Evolutionary conservation across 2,329 filamentous ascomycete genomes (phyloP).

Genomic region (Talaromyces sp.): DNA sequence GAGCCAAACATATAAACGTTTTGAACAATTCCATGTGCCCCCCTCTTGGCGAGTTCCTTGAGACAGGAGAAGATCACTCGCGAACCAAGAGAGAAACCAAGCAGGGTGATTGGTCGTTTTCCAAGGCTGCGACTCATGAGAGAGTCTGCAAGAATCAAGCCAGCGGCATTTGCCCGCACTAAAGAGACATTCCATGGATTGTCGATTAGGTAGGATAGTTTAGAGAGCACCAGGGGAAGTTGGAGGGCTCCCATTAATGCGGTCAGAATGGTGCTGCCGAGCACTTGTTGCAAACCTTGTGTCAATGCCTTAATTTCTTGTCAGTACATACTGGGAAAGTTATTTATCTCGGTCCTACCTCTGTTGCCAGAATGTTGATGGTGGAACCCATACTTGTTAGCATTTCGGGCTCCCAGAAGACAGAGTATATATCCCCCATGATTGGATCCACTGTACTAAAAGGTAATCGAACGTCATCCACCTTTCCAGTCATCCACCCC

Average conservation of each 20-base stretch:
- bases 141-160: slow-evolving; percentile 89
- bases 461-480: slow-evolving; percentile 90
- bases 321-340: neutral
- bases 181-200: slow-evolving; percentile 98
- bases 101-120: slow-evolving; percentile 82
- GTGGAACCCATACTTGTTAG: slow-evolving; percentile 95
- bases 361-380: slow-evolving; percentile 95
- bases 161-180: slow-evolving; percentile 79
- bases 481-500: slow-evolving; percentile 97
- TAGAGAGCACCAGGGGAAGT: slow-evolving; percentile 85
- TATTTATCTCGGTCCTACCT: slow-evolving; percentile 52
- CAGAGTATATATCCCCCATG: slow-evolving; percentile 97
- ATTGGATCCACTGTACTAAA: slow-evolving; percentile 95
- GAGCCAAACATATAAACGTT: slow-evolving; percentile 95
- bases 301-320: slow-evolving; percentile 68
- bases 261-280: slow-evolving; percentile 82
- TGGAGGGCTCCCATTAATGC: slow-evolving; percentile 89
- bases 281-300: slow-evolving; percentile 89
- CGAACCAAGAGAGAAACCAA: slow-evolving; percentile 89
- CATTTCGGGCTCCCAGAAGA: slow-evolving; percentile 98
- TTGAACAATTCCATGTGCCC: slow-evolving; percentile 80
- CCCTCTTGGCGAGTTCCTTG: slow-evolving; percentile 75
- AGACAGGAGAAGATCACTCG: slow-evolving; percentile 90
- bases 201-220: slow-evolving; percentile 92
- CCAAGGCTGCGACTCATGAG: slow-evolving; percentile 87